Base-by-base conservation (phyloP, 2,329 filamentous ascomycete species). In the Fusarium mexicanum region DNA sequence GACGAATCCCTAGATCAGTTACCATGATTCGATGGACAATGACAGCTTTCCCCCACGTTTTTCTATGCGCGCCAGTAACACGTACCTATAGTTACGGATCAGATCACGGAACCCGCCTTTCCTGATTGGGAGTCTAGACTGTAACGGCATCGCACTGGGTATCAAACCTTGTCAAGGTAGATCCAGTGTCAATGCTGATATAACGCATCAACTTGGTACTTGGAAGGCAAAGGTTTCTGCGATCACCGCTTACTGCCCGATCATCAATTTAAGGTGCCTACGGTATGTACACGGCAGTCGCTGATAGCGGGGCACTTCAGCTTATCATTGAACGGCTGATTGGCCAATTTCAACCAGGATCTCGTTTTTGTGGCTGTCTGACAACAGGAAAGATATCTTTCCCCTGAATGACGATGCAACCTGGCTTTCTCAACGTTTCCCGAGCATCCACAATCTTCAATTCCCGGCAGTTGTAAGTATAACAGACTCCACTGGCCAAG, bases 11-110 rank as follows among this genome's bases (percentile, higher is more conserved):
- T 18, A 24, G 37, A 31, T 57, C 31, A 53, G 33, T 35, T 35
- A 35, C 38, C 29, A 17, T 53, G 63, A 48, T 67, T 46, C 26
- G 31, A 60, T 66, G 12, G 44, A 33, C 50, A 24, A 29, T 43
- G 18, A 2, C 10, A 29, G 31, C 8, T 8, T 18, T 44, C 16
- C 57, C 46, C 66, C 64, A 55, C 38, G 46, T 33, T 67, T 40
- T 16, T 24, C 16, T 41, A 69, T 62, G 55, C 66, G 64, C 64
- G 18, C 66, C 64, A 68, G 63, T 68, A 29, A 68, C 31, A 41
- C 38, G 24, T 26, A 33, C 31, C 18, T 16, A 9, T 26, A 44
- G 22, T 35, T 20, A 46, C 43, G 11, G 18, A 20, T 18, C 12
- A 10, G 38, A 26, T 13, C 26, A 9, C n/a, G 33, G 22, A 17